Percentiles rank a stretch among this genome's conserved stretches.
These are phyloP conservation scores for Candida endomychidarum DNA, from an alignment of 805 yeast species.

Conservation along the genomic window DNA sequence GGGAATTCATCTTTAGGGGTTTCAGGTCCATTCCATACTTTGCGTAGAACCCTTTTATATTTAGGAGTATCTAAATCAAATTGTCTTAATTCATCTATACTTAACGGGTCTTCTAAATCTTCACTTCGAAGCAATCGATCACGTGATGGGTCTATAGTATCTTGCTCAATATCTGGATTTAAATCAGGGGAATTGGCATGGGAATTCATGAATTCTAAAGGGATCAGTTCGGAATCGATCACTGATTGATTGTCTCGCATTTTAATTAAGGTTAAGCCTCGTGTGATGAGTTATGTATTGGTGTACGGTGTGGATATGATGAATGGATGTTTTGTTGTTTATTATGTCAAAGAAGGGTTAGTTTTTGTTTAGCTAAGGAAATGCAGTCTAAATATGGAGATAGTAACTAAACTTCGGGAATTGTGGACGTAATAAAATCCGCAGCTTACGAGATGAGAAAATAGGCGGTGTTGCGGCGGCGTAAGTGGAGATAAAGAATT, in stretches of 20 bases:
- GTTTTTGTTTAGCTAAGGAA: too few relatives aligned
- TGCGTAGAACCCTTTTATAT: constrained; percentile 1
- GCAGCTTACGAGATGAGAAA: too few relatives aligned
- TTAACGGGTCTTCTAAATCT: neutral
- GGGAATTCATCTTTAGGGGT: constrained; percentile 51
- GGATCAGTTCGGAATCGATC: constrained; percentile 1
- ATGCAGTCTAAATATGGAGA: too few relatives aligned
- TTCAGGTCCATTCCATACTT: constrained; percentile 58
- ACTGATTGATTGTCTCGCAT: constrained; percentile 3
- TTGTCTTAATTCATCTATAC: neutral
- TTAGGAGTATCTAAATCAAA: neutral
- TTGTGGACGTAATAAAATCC: too few relatives aligned
- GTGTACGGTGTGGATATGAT: neutral
- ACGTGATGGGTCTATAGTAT: neutral
- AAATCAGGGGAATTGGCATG: neutral
- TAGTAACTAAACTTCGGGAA: too few relatives aligned
- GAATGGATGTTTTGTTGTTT: neutral
- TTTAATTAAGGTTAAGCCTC: neutral
- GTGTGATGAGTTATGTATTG: neutral
- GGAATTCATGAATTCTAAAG: neutral
- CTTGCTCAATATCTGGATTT: neutral
- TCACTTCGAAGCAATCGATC: neutral
- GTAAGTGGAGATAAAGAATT: too few relatives aligned
- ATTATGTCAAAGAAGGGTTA: too few relatives aligned
- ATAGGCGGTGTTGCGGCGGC: too few relatives aligned